Evolutionary conservation across 2,329 filamentous ascomycete species (phyloP), one percentile per base, ranked within the genome.

Genomic region (Trichoderma polysporum): DNA sequence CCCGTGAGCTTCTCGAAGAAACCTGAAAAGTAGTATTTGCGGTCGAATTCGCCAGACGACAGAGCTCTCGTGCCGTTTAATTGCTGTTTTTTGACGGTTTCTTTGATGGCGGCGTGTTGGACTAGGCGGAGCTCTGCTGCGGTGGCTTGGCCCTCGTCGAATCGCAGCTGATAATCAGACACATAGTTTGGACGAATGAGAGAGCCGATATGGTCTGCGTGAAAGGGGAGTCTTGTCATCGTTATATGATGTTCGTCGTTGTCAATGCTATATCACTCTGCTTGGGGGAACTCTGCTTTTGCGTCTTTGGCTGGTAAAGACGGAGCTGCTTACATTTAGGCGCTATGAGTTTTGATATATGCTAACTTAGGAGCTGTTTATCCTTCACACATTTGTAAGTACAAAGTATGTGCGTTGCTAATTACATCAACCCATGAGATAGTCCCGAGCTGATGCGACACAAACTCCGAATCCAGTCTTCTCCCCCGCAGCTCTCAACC

Each of bases 201-300:
- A 15, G 89, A 91, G 58, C 90, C 90, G 69, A 91, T 84, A 71
- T 92, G 90, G 78, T 92, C 90, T 68, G 89, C 89, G 74, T 90
- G 85, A 78, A 91, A 92, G 58, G 88, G 89, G 12, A 79, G 75
- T 65, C 73, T 73, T 37, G 73, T 57, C 74, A 76, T 76, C 66
- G 33, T 47, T 22, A 22, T 3, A 15, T 7, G 27, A 25, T 25
- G 10, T 3, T 29, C 1, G 6, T 19, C 12, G 58, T 15, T 17
- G 19, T 33, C 13, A 5, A 9, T 6, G 15, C 33, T 52, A 29
- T n/a, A n/a, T n/a, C n/a, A n/a, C n/a, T n/a, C n/a, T n/a, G 22
- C 31, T 19, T 39, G 2, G n/a, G 19, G 2, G n/a, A 10, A 9
- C 1, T 22, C 25, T 17, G 2, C 2, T 25, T 3, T 22, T 6